phyloP scores from a whole-genome alignment of 1,284 basidiomycete genomes.

The Spongispora temasekensis region DNA sequence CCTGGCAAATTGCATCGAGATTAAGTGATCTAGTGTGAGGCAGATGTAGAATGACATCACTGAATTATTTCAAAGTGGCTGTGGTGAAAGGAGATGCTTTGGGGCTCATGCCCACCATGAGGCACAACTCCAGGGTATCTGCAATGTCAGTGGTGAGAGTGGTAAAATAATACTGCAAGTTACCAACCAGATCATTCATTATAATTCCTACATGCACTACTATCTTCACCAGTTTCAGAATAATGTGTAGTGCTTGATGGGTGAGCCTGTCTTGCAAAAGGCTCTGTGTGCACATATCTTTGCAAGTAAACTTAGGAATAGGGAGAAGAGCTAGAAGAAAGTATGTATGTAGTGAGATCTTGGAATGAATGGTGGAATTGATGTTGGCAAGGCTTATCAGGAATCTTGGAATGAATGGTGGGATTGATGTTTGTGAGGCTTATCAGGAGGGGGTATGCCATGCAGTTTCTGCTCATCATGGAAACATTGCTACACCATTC shows the following conservation, averaged over 20 bases:
- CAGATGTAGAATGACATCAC: background rate
- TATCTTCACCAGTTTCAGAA: slow-evolving; percentile 32
- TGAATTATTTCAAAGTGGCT: background rate
- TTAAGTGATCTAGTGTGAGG: background rate
- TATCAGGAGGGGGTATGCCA: slow-evolving; percentile 12
- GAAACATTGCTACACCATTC: no score
- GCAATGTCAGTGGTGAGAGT: slow-evolving; percentile 1
- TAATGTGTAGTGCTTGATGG: slow-evolving; percentile 33
- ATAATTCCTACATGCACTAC: slow-evolving; percentile 29
- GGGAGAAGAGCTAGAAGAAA: slow-evolving; percentile 31
- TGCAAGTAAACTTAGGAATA: slow-evolving; percentile 29
- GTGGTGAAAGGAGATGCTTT: background rate
- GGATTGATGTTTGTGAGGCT: slow-evolving; percentile 11
- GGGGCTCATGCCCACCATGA: background rate
- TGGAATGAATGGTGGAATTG: slow-evolving; percentile 25
- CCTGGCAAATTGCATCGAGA: background rate
- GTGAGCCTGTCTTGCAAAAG: slow-evolving; percentile 19
- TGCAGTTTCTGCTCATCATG: slow-evolving; percentile 32
- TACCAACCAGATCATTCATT: slow-evolving; percentile 32
- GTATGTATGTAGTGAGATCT: slow-evolving; percentile 32
- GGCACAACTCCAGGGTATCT: background rate
- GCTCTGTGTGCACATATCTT: background rate
- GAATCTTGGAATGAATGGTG: slow-evolving; percentile 28
- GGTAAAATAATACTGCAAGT: background rate
- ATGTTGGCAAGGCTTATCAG: slow-evolving; percentile 12